Evolutionary conservation across 2,329 filamentous ascomycete species (phyloP), one percentile per base, ranked within the genome.

Genomic region (Dothiorella sarmentorum): DNA sequence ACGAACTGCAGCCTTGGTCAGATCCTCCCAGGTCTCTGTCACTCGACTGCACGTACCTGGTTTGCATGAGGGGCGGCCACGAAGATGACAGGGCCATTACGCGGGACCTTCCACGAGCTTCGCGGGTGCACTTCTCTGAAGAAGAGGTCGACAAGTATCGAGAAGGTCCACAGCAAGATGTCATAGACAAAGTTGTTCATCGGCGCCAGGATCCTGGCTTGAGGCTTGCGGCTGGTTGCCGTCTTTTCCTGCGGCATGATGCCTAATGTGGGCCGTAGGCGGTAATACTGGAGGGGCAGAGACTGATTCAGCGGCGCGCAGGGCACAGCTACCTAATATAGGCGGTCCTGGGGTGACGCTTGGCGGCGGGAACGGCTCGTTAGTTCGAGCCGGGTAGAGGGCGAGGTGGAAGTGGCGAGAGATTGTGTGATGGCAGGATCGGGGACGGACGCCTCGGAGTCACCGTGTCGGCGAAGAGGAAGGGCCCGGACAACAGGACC

Each of bases 1-100:
- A 97, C 92, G 66, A 99, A 99, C 87, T 96, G 69, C 55, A n/a
- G 45, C 22, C 29, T 17, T 17, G 1, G 53, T 56, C 49, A 44
- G 37, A 15, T 52, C 22, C 10, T 17, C 35, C 22, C n/a, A 22
- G 6, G 35, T 27, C 18, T 9, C 53, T 22, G 5, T 43, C 13
- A 38, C 31, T 20, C 17, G 6, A 24, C 10, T 31, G 33, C 35
- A 74, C 80, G 61, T 76, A 91, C 88, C 83, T 94, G 91, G 73
- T 99, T 99, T 61, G 93, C 93, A 80, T 99, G 94, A 64, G 94
- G 94, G 57, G 93, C 94, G 43, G 92, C 94, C 65, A 99, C 94
- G 69, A 99, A 94, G 61, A 99, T 90, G 63, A 99, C 85, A 1
- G 94, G 92, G 0, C 92, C 94, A 63, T 85, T 83, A 68, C 88